These are phyloP conservation scores for Clonostachys sp. DNA, from an alignment of 2,329 filamentous ascomycete species.

Conservation along the genomic window DNA sequence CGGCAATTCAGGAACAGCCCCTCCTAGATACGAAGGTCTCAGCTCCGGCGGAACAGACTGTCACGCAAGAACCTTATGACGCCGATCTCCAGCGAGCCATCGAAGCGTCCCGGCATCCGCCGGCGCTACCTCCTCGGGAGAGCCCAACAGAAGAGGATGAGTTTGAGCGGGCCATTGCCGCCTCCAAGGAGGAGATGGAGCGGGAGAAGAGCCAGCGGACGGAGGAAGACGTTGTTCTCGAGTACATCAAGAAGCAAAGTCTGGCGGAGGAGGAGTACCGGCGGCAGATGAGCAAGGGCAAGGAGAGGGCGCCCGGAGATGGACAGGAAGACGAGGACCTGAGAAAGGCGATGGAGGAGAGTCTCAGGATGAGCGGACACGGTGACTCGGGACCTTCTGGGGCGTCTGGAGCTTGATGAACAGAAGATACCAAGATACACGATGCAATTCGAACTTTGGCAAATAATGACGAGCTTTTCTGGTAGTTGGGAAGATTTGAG, in stretches of 20 bases:
- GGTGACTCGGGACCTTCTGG: slow-evolving; percentile 16
- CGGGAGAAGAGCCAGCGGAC: slow-evolving; percentile 36
- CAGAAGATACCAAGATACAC: too few relatives aligned
- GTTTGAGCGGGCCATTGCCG: slow-evolving; percentile 38
- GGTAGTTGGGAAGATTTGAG: too few relatives aligned
- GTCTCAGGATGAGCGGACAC: slow-evolving; percentile 34
- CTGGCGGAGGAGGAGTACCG: slow-evolving; percentile 59
- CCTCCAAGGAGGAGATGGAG: slow-evolving; percentile 35
- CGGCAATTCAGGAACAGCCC: slow-evolving; percentile 2
- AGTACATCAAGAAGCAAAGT: slow-evolving; percentile 76
- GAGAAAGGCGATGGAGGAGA: slow-evolving; percentile 48
- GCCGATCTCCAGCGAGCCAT: slow-evolving; percentile 31
- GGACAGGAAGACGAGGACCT: slow-evolving; percentile 48
- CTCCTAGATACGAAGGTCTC: slow-evolving; percentile 7
- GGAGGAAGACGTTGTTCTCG: slow-evolving; percentile 70
- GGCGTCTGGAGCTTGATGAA: neutral
- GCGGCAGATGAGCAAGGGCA: slow-evolving; percentile 23
- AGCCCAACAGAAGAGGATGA: slow-evolving; percentile 33
- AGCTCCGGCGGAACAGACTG: neutral
- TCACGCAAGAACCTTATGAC: slow-evolving; percentile 17
- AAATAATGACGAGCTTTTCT: too few relatives aligned
- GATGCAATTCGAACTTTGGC: too few relatives aligned
- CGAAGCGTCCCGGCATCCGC: slow-evolving; percentile 27
- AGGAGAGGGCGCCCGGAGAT: slow-evolving; percentile 25
- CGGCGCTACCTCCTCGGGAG: neutral